These are phyloP conservation scores for Theobroma grandiflorum DNA, from an alignment of 441 rosid species.

Conservation along the genomic window DNA sequence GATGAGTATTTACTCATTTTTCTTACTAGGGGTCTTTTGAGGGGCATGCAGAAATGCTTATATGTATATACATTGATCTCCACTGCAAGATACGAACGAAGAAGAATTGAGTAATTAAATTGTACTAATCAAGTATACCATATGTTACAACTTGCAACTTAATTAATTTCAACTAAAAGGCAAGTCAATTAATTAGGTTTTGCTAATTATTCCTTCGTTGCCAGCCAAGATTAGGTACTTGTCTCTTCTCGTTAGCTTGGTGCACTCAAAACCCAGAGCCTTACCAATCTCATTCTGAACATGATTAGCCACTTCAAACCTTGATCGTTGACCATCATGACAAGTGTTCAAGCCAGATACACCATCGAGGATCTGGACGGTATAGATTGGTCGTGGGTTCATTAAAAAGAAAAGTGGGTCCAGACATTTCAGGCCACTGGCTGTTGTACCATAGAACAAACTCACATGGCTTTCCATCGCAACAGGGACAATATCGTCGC, in stretches of 20 bases:
- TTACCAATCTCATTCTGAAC: constrained; percentile 55
- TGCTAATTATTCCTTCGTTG: constrained; percentile 44
- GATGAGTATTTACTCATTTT: too few relatives aligned
- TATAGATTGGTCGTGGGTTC: constrained; percentile 59
- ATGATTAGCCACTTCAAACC: constrained; percentile 56
- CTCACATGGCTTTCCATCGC: constrained; percentile 46
- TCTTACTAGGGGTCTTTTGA: too few relatives aligned
- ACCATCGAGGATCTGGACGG: constrained; percentile 37
- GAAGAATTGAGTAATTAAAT: too few relatives aligned
- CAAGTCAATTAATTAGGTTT: not conserved
- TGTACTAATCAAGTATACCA: too few relatives aligned
- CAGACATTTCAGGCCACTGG: constrained; percentile 57
- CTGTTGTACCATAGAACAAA: constrained; percentile 66
- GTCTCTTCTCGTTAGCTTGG: constrained; percentile 60
- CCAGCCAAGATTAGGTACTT: constrained; percentile 69
- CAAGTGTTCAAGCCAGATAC: constrained; percentile 39
- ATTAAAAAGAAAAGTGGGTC: constrained; percentile 64
- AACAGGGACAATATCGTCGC: constrained; percentile 56
- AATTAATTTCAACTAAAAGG: too few relatives aligned
- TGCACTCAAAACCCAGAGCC: constrained; percentile 56
- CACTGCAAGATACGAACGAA: too few relatives aligned
- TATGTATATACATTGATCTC: too few relatives aligned
- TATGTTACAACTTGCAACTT: too few relatives aligned
- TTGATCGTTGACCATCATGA: constrained; percentile 35
- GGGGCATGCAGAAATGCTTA: too few relatives aligned